Base-by-base conservation (phyloP, 1,284 basidiomycete species). In the Somion occarium region DNA sequence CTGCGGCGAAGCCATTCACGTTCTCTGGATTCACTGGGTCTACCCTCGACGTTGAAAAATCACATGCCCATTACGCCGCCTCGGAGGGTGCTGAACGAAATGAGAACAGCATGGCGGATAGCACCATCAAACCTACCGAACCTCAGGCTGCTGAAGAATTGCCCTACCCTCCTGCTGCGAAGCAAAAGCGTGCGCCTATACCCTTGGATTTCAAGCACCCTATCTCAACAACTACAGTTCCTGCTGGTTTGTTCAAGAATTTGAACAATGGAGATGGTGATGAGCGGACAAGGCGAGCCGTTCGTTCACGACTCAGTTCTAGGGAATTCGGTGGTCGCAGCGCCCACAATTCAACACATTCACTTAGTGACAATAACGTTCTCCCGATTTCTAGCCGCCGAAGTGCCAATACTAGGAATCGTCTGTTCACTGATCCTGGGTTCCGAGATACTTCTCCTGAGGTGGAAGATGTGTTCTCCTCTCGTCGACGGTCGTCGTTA, bases 161-260 rank as follows among this genome's bases (percentile, higher is more conserved):
- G 43, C 69, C 70, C 0, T 58, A 66, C 24, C 69, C 70, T 23
- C 63, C 65, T 2, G 59, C 66, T 37, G 59, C 69, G 22, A 82
- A 76, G 63, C 64, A 73, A 18, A 86, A 82, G 64, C 82, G 88
- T 44, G 81, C 87, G 9, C 88, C 89, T 2, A 83, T 91, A 48
- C 87, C 87, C 7, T 71, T 91, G 48, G 88, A 91, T 63, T 91
- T 91, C 71, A 90, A 82, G 61, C 83, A 88, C 58, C 75, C 85
- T 24, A 70, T 82, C 1, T 81, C 83, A 13, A 80, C 72, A 22
- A 88, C 87, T 59, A 91, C 86, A 15, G 84, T 91, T 13, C 89
- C 88, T 20, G 89, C 89, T 38, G 88, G 87, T 2, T 62, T 91
- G 52, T 91, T 91, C 78, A 91, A 91, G 69, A 85, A 87, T 11